Evolutionary conservation across 129 eudicot genomes (phyloP), one percentile per base, ranked within the genome.

Genomic region (Escallonia rubra): DNA sequence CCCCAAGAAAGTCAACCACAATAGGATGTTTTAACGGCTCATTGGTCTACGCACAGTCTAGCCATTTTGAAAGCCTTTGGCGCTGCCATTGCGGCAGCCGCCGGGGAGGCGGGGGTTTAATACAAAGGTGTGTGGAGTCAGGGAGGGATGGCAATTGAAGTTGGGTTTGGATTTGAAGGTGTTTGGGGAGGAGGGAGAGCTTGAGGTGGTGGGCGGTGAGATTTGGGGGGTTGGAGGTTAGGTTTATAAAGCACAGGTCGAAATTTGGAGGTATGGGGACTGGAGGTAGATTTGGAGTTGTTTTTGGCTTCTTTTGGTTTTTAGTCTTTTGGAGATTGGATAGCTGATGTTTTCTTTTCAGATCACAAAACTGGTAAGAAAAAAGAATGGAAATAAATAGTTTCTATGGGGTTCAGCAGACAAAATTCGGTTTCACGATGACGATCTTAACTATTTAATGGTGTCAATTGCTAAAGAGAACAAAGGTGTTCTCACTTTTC

Each of bases 41-140:
- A 14, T 83, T 81, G 5, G 98, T 83, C 16, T 88, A 67, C 57
- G 91, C 87, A 39, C 98, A 92, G 61, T 89, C 87, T 66, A 80
- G 51, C 90, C 94, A 92, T 61, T 81, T 88, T 2, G 95, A 85
- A 4, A 92, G 58, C 98, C 81, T 14, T 96, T 92, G 43, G 96
- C 81, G 12, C 98, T 96, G 14, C 96, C 98, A 78, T 92, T 96
- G 0, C 96, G 90, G 2, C 97, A 95, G 15, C 98, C 98, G 8
- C 96, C 98, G 0, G 3, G 63, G 46, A 81, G 74, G 14, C 90
- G 86, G 39, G 78, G 43, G 50, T 61, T 73, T 4, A 88, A 80
- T 16, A 43, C 68, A 10, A 92, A 60, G 11, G 91, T 86, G 9
- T 87, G 74, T 71, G 14, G 86, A 79, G 52, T 83, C 88, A 3